Percentiles rank a stretch among this genome's conserved stretches.
These are phyloP conservation scores for Suillus hirtellus DNA, from an alignment of 768 basidiomycete species.

Conservation along the genomic window DNA sequence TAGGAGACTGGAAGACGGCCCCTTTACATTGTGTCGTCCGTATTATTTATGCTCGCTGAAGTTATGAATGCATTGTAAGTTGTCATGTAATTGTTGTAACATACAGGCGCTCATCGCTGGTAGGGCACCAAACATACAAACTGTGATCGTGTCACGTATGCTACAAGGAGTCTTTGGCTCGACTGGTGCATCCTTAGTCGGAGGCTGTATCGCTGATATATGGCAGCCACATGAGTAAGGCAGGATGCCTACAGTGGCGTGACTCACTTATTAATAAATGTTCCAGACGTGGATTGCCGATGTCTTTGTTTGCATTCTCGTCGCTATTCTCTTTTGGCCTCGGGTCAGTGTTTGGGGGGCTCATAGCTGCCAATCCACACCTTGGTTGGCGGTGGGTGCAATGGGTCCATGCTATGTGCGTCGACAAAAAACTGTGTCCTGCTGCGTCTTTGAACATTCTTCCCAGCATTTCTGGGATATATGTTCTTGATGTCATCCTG, in stretches of 20 bases:
- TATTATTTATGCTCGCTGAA: constrained; percentile 52
- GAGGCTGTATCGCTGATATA: constrained; percentile 69
- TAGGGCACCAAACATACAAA: constrained; percentile 48
- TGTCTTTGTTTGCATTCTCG: constrained; percentile 63
- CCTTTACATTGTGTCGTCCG: constrained; percentile 49
- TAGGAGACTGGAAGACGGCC: constrained; percentile 65
- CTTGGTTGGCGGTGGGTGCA: constrained; percentile 79
- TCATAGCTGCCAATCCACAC: constrained; percentile 55
- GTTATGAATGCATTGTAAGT: constrained; percentile 32
- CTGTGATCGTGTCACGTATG: constrained; percentile 57
- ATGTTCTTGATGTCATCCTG: constrained; percentile 48
- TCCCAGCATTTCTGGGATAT: constrained; percentile 49
- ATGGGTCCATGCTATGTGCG: constrained; percentile 68
- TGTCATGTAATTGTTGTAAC: not conserved
- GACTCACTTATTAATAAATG: not conserved
- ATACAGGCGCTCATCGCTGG: not conserved
- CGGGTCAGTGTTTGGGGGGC: constrained; percentile 60
- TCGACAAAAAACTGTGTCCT: constrained; percentile 4
- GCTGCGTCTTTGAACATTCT: constrained; percentile 5
- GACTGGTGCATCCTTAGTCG: constrained; percentile 65
- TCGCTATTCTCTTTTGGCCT: constrained; percentile 61
- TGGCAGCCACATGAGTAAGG: constrained; percentile 62
- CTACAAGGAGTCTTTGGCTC: constrained; percentile 65
- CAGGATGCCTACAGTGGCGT: not conserved
- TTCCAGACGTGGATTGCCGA: constrained; percentile 51